A percentile compares a stretch with the other conserved stretches of the same genome.
Evolutionary conservation across 2,329 filamentous ascomycete species (phyloP).

Genomic region (Parafenestella ontariensis): DNA sequence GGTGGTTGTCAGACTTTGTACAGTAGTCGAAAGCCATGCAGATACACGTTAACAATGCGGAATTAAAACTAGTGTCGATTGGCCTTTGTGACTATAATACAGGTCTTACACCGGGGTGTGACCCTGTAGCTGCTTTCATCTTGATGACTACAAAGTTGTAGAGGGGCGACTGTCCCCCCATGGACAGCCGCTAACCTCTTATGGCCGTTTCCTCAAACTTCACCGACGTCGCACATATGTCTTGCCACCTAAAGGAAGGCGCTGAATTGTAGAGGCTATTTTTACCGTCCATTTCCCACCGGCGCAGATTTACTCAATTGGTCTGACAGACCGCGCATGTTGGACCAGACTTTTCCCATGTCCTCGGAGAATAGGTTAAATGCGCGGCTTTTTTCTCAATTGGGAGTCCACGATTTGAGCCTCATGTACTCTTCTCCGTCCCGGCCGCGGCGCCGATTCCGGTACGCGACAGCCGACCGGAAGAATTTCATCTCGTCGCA

Average conservation of each 20-base stretch:
- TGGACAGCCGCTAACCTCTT: not conserved
- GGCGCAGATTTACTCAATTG: constrained; percentile 12
- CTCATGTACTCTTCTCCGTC: constrained; percentile 24
- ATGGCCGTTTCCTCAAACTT: not conserved
- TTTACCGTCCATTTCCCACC: not conserved
- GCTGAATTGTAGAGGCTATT: not conserved
- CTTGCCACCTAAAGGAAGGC: not conserved
- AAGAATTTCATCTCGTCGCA: constrained; percentile 25
- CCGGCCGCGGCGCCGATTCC: constrained; percentile 36
- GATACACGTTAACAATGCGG: not conserved
- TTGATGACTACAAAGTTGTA: too few relatives aligned
- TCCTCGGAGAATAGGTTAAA: constrained; percentile 30
- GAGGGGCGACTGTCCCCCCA: too few relatives aligned
- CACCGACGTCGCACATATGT: not conserved
- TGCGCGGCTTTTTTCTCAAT: constrained; percentile 18
- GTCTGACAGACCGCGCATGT: constrained; percentile 12
- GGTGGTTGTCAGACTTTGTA: not conserved
- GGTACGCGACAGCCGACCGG: constrained; percentile 27
- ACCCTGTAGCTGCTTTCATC: too few relatives aligned
- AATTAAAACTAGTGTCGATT: not conserved
- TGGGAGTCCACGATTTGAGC: constrained; percentile 19
- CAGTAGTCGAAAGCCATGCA: not conserved
- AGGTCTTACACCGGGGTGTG: not conserved
- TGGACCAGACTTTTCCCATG: not conserved
- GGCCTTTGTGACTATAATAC: not conserved